phyloP scores from a whole-genome alignment of 2,329 filamentous ascomycete species.

The Claviceps digitariae region DNA sequence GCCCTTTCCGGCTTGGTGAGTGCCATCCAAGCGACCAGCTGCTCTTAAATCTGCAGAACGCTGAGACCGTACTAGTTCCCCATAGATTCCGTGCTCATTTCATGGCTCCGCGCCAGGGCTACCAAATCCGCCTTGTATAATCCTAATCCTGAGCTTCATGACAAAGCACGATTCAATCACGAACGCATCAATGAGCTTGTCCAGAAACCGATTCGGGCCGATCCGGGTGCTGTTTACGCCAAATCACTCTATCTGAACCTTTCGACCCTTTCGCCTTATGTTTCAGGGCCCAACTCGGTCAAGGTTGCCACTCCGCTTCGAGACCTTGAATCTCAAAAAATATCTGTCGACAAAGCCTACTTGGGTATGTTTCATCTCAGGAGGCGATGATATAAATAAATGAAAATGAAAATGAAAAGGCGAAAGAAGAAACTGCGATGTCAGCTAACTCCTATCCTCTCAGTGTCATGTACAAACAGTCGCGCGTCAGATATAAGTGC shows the following conservation, averaged over 20 bases:
- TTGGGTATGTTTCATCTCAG: background rate
- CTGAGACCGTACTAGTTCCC: slow-evolving; percentile 43
- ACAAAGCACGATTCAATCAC: slow-evolving; percentile 55
- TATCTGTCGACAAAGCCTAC: background rate
- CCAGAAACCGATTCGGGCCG: slow-evolving; percentile 51
- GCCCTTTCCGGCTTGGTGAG: slow-evolving; percentile 34
- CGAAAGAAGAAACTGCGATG: background rate
- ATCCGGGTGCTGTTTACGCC: slow-evolving; percentile 66
- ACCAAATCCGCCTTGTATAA: slow-evolving; percentile 49
- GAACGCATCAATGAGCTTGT: slow-evolving; percentile 59
- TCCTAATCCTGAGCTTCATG: slow-evolving; percentile 24
- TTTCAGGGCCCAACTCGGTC: slow-evolving; percentile 81
- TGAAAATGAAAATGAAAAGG: background rate
- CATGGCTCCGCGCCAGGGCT: slow-evolving; percentile 67
- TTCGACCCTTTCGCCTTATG: slow-evolving; percentile 68
- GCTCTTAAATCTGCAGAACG: background rate
- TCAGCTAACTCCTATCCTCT: background rate
- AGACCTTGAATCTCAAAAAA: background rate
- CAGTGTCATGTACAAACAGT: slow-evolving; percentile 1
- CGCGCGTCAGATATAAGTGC: background rate
- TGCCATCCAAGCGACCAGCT: background rate
- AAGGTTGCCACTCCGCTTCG: slow-evolving; percentile 21
- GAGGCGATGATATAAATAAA: background rate
- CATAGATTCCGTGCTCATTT: slow-evolving; percentile 56
- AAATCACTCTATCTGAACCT: slow-evolving; percentile 75